Evolutionary conservation across 495 filamentous ascomycete species (phyloP).

Genomic region (Penicillium herquei): DNA sequence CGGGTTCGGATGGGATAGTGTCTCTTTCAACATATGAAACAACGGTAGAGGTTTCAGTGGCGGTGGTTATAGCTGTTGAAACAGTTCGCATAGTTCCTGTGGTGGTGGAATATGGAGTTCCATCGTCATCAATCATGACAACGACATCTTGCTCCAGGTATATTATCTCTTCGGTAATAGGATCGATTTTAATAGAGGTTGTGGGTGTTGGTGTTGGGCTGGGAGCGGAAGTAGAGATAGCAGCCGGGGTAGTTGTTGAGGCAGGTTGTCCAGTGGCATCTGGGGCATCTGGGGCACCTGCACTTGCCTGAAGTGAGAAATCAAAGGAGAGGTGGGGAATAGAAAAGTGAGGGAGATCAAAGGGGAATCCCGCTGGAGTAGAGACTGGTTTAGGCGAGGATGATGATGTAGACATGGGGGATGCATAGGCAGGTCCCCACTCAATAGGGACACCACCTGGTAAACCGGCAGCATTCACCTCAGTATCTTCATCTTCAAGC

Average conservation of each 20-base stretch:
- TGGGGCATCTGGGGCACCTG: neutral
- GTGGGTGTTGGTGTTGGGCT: constrained; percentile 27
- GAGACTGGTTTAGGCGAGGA: neutral
- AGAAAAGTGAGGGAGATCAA: neutral
- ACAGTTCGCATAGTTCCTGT: constrained; percentile 21
- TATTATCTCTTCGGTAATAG: constrained; percentile 34
- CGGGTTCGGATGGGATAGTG: constrained; percentile 14
- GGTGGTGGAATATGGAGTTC: constrained; percentile 24
- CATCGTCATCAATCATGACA: constrained; percentile 32
- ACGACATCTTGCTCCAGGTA: constrained; percentile 37
- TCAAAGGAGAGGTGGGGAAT: constrained; percentile 14
- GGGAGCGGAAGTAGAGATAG: constrained; percentile 9
- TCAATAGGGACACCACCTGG: constrained; percentile 53
- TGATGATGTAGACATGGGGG: neutral
- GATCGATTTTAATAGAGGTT: constrained; percentile 24
- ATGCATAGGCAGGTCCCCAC: constrained; percentile 49
- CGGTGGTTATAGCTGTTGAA: constrained; percentile 17
- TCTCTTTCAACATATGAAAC: constrained; percentile 27
- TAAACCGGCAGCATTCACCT: constrained; percentile 40
- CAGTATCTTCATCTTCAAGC: constrained; percentile 38
- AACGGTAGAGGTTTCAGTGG: constrained; percentile 23
- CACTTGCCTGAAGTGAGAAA: constrained; percentile 8
- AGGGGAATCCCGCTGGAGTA: neutral
- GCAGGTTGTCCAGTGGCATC: neutral
- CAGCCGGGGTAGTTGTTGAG: neutral